Evolutionary conservation across 2,329 filamentous ascomycete species (phyloP).

Genomic region (Phialophora expanda): DNA sequence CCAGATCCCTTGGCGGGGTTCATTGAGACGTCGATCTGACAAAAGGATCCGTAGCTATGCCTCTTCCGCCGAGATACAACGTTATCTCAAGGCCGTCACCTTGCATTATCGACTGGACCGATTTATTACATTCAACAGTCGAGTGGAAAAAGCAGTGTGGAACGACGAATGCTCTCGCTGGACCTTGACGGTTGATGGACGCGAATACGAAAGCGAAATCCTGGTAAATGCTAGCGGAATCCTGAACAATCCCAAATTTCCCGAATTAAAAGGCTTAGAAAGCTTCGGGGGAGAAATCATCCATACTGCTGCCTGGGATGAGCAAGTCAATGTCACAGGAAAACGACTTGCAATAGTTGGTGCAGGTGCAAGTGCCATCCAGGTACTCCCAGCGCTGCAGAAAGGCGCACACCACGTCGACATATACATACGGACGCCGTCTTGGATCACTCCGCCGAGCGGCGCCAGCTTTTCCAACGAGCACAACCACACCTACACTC

Average conservation of each 20-base stretch:
- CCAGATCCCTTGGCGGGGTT: not conserved
- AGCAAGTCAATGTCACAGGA: not conserved
- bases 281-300: not conserved
- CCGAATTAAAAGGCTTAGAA: not conserved
- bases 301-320: not conserved
- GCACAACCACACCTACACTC: not conserved
- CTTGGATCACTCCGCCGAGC: not conserved
- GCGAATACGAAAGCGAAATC: not conserved
- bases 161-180: not conserved
- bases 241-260: not conserved
- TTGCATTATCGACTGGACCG: not conserved
- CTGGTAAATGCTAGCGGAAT: not conserved
- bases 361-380: not conserved
- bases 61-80: not conserved
- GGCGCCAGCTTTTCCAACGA: not conserved
- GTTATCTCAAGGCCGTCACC: not conserved
- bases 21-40: not conserved
- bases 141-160: not conserved
- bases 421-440: not conserved
- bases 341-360: not conserved
- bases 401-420: not conserved
- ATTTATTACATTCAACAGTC: not conserved
- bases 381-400: not conserved
- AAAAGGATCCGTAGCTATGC: not conserved
- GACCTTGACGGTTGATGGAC: not conserved